Percentiles rank a stretch among this genome's conserved stretches.
Conservation (phyloP, 2,329 filamentous ascomycete genomes). For the Aspergillus vadensis region DNA sequence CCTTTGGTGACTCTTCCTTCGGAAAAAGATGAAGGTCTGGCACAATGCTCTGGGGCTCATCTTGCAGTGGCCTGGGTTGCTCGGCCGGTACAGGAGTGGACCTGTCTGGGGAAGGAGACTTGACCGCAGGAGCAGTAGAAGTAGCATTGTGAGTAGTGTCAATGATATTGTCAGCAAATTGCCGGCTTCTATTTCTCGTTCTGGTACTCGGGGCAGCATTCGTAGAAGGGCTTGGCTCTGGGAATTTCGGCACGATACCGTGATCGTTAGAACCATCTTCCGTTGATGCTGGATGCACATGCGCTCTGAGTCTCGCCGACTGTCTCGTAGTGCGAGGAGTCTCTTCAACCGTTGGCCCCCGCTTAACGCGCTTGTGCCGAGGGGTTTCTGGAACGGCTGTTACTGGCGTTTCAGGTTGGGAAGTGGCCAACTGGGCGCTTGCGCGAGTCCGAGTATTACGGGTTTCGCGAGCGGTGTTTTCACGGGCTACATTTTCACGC, state of each 20-base stretch:
- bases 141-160: constrained; percentile 5
- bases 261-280: constrained; percentile 22
- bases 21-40: not conserved
- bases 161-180: constrained; percentile 12
- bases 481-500: not conserved
- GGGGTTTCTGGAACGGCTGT: constrained; percentile 31
- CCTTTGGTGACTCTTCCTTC: constrained; percentile 14
- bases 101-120: constrained; percentile 20
- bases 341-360: constrained; percentile 32
- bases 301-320: constrained; percentile 36
- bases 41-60: constrained; percentile 8
- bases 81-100: constrained; percentile 16
- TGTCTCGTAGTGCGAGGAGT: constrained; percentile 37
- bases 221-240: constrained; percentile 20
- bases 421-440: constrained; percentile 11
- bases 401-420: constrained; percentile 19
- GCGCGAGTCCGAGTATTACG: constrained; percentile 27
- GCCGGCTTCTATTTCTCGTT: constrained; percentile 20
- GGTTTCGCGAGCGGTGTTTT: constrained; percentile 25
- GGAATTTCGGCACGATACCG: constrained; percentile 8
- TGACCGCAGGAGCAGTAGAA: constrained; percentile 9
- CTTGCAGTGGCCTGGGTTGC: constrained; percentile 5
- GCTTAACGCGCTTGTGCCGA: constrained; percentile 35
- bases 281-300: constrained; percentile 20
- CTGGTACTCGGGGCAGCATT: constrained; percentile 17